Base-by-base conservation (phyloP, 2,329 filamentous ascomycete genomes). In the Sclerotinia sclerotiorum region DNA sequence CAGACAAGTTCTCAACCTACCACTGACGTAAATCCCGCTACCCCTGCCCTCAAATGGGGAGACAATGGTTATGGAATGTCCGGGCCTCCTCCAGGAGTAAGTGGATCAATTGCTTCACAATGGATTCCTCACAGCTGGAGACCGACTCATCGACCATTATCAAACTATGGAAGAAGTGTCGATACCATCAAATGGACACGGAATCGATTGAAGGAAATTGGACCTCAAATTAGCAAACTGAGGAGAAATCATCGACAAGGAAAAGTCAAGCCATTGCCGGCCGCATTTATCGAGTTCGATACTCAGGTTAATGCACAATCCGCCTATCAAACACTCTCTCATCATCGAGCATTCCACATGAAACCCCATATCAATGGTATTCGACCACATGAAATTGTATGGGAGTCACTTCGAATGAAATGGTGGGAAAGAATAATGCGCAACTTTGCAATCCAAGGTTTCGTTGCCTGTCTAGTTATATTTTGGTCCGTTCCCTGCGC, bases 401-500 rank as follows among this genome's bases (percentile, higher is more conserved):
- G 88, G 88, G 79, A 80, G n/a, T 90, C 90, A 73, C 78, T 91
- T 54, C 82, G 83, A 35, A 86, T 90, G 74, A 84, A 83, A 70
- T 85, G 87, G 87, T 85, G 84, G 84, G 82, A 88, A 76, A 79
- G 85, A 70, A 81, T 90, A 72, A 75, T 89, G 73, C 82, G 86
- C 70, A 79, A 84, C 74, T 78, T 83, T 74, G 75, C 79, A 63
- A 81, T 84, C 2, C 79, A 84, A 64, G 80, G 80, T 21, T 82
- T 88, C 42, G 84, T 90, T 32, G 79, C 82, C 21, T 82, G 81
- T 2, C 79, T 88, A 68, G 85, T 90, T 70, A 79, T 90, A 62
- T 90, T 91, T 79, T 91, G 88, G 88, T 85, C 88, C 3, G 84
- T 91, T 65, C 88, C 88, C 0, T 85, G 88, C n/a, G 87, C 86